Evolutionary conservation across 306 rosid species (phyloP).

Genomic region (peach (Prunus persica)): Prunus_persica_NCBIv2 NC_034010.1:20159501-20160000

Average conservation of each 20-base stretch:
- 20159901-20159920: neutral
- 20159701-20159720: neutral
- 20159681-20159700: neutral
- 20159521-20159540: slow-evolving; percentile 94
- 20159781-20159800: neutral
- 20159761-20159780: neutral
- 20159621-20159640: neutral
- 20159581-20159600: slow-evolving; percentile 28
- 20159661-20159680: neutral
- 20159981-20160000: neutral
- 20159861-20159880: neutral
- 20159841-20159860: neutral
- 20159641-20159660: neutral
- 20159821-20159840: neutral
- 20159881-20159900: neutral
- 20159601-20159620: slow-evolving; percentile 7
- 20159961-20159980: neutral
- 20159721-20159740: neutral
- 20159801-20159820: neutral
- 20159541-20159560: slow-evolving; percentile 92
- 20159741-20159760: neutral
- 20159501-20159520: slow-evolving; percentile 82
- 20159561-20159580: slow-evolving; percentile 98
- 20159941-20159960: neutral
- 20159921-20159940: neutral